Base-by-base conservation (phyloP, 768 basidiomycete species). In the Trametes maxima region DNA sequence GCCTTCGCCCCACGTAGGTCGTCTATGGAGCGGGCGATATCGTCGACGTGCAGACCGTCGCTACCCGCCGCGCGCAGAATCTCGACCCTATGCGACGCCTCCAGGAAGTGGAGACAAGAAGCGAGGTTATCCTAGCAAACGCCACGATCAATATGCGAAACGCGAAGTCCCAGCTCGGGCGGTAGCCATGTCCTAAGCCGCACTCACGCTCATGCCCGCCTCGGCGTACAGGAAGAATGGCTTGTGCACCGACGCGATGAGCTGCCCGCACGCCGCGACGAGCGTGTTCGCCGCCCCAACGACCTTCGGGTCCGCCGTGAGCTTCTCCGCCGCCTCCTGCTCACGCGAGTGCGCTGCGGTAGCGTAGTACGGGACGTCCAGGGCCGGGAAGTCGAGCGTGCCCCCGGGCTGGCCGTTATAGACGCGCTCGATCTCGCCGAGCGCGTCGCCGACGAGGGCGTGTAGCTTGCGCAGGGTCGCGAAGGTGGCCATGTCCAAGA, bases 391-490 rank as follows among this genome's bases (percentile, higher is more conserved):
- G 42, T 64, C 58, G 19, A 64, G 57, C 43, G 54, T 42, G 19
- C 24, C 24, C 1, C 17, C 58, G 8, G n/a, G 14, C 3, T 16
- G 35, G 21, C 19, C 28, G 13, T 11, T 58, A 54, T 70, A 89
- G 51, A 87, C 75, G 47, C 74, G 74, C 70, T 89, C 84, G 14
- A 90, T 86, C 65, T 88, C 85, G 73, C 83, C 80, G 62, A 90
- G 73, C 24, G 88, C 87, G 65, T 86, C 79, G 65, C 83, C 85
- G 67, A 90, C 81, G 70, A 90, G 81, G 63, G 79, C 73, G 65
- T 88, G 85, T 42, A 90, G 81, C 33, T 83, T 81, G 40, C 82
- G 82, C 54, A 90, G 80, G 53, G 80, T 78, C 37, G 84, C 77
- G 67, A 90, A 85, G 50, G 89, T 88, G 28, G 40, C 24, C 83